phyloP scores from a whole-genome alignment of 257 asterid species.

The Euphrasia confusa region DNA sequence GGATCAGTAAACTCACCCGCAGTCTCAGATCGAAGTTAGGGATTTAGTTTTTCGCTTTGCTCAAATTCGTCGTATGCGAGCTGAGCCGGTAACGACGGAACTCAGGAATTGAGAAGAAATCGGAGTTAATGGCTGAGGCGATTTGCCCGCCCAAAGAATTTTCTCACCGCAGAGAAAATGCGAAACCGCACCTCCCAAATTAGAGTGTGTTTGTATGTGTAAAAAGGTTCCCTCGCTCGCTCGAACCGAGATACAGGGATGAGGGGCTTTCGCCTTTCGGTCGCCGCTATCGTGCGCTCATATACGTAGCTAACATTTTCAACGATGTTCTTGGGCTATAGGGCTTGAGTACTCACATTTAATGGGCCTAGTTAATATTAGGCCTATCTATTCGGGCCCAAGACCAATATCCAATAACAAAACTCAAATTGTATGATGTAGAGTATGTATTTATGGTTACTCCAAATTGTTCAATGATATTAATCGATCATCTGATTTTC shows the following conservation, averaged over 20 bases:
- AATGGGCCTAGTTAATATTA: background rate
- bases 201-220: slow-evolving; percentile 32
- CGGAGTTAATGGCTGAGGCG: slow-evolving; percentile 32
- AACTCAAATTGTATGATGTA: too few species aligned
- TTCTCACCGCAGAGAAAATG: slow-evolving; percentile 39
- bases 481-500: too few species aligned
- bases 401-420: background rate
- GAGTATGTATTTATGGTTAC: too few species aligned
- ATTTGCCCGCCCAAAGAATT: slow-evolving; percentile 35
- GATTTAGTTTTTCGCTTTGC: slow-evolving; percentile 14
- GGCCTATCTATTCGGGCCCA: background rate
- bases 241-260: slow-evolving; percentile 6
- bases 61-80: slow-evolving; percentile 10
- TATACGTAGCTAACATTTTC: background rate
- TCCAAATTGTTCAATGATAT: too few species aligned
- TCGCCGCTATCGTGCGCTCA: slow-evolving; percentile 28
- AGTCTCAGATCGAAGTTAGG: slow-evolving; percentile 34
- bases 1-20: slow-evolving; percentile 24
- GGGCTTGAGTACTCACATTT: background rate
- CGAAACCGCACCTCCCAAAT: slow-evolving; percentile 32
- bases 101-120: slow-evolving; percentile 21
- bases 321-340: background rate
- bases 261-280: slow-evolving; percentile 22
- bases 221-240: slow-evolving; percentile 25
- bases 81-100: slow-evolving; percentile 14